These are phyloP conservation scores for Oryza nivara DNA, from an alignment of 176 grass and related monocot species.

Conservation along the genomic window DNA sequence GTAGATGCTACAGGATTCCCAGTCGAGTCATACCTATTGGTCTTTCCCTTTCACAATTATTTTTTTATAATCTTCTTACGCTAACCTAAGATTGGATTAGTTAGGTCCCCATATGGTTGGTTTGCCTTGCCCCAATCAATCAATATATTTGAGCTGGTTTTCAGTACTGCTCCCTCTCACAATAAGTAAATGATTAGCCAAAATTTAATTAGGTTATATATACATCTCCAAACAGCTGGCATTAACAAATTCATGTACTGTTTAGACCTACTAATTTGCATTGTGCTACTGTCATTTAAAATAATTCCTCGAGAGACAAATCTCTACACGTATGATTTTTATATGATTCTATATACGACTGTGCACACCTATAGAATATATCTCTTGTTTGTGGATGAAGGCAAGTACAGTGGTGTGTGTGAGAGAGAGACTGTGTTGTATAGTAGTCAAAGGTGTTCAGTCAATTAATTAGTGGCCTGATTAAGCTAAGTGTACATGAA, in stretches of 20 bases:
- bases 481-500: neutral
- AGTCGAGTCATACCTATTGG: neutral
- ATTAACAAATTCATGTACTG: neutral
- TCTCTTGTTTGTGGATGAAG: neutral
- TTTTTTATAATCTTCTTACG: neutral
- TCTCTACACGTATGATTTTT: neutral
- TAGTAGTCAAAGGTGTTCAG: neutral
- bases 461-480: neutral
- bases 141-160: neutral
- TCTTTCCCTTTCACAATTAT: neutral
- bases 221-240: neutral
- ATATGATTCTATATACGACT: neutral
- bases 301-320: neutral
- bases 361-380: neutral
- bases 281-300: neutral
- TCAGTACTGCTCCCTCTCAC: neutral
- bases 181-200: neutral
- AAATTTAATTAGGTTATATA: neutral
- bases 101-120: slow-evolving; percentile 20
- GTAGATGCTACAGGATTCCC: neutral
- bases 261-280: neutral
- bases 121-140: slow-evolving; percentile 15
- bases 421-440: neutral
- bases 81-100: slow-evolving; percentile 2
- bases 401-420: neutral